Percentiles rank a stretch among this genome's conserved stretches.
phyloP scores from a whole-genome alignment of 2,329 filamentous ascomycete species.

The Colletotrichum kahawae region DNA sequence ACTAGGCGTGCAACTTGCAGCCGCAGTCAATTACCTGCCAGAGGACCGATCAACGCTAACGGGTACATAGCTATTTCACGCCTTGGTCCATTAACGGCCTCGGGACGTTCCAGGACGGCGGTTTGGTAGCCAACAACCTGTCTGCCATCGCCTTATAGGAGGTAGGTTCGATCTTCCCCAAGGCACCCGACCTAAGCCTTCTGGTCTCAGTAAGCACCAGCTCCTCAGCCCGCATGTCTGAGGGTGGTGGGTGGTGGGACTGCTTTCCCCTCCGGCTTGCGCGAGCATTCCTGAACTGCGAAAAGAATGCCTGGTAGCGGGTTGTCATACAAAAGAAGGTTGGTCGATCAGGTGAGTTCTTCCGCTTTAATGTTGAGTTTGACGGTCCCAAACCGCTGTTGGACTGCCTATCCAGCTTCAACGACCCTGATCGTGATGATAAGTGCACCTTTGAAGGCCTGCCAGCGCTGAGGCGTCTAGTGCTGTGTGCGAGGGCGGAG shows the following conservation, averaged over 20 bases:
- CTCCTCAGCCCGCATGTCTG: not conserved
- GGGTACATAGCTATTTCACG: not conserved
- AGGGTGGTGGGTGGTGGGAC: not conserved
- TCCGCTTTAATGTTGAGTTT: not conserved
- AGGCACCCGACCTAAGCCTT: slow-evolving; percentile 22
- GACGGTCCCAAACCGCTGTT: not conserved
- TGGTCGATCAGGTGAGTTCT: not conserved
- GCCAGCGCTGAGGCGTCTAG: not conserved
- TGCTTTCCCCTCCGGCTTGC: not conserved
- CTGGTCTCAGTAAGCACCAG: slow-evolving; percentile 25
- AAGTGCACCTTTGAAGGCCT: not conserved
- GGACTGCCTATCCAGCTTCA: not conserved
- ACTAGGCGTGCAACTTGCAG: not conserved
- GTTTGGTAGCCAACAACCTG: slow-evolving; percentile 26
- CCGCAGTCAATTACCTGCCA: not conserved
- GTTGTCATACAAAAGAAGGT: slow-evolving; percentile 17
- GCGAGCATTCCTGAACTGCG: slow-evolving; percentile 12
- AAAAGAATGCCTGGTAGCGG: slow-evolving; percentile 14
- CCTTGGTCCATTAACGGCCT: slow-evolving; percentile 9
- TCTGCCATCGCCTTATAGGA: slow-evolving; percentile 24
- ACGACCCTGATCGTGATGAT: not conserved
- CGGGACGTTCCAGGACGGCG: slow-evolving; percentile 24
- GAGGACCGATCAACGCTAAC: not conserved
- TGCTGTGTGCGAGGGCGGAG: not conserved
- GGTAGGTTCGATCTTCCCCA: slow-evolving; percentile 7